These are phyloP conservation scores for Leersia perrieri DNA, from an alignment of 176 grass and related monocot species.

Conservation along the genomic window DNA sequence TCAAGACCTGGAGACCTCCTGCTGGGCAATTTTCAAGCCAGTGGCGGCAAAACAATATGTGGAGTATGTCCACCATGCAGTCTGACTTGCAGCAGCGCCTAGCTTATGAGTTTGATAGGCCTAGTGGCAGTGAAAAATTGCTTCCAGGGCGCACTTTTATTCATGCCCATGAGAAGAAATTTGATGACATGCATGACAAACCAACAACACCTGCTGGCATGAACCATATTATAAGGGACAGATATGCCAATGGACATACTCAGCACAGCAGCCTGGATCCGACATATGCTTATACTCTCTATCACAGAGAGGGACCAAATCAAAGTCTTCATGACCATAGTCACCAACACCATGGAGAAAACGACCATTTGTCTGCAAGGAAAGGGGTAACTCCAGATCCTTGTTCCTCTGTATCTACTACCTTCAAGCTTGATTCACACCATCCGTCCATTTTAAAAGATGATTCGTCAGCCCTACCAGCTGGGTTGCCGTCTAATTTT, in stretches of 20 bases:
- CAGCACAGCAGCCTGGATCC: constrained; percentile 61
- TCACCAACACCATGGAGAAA: constrained; percentile 62
- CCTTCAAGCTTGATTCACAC: constrained; percentile 55
- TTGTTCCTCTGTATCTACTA: constrained; percentile 40
- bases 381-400: constrained; percentile 57
- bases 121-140: constrained; percentile 73
- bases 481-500: constrained; percentile 44
- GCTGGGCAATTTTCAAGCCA: constrained; percentile 75
- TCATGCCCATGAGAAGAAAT: constrained; percentile 90
- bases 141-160: constrained; percentile 72
- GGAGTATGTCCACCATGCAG: constrained; percentile 66
- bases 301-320: constrained; percentile 75
- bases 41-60: constrained; percentile 82
- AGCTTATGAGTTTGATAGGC: constrained; percentile 95
- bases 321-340: constrained; percentile 51
- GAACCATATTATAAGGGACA: constrained; percentile 69
- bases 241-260: constrained; percentile 59
- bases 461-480: constrained; percentile 38
- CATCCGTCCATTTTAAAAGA: constrained; percentile 51
- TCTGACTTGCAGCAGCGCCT: constrained; percentile 90
- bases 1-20: constrained; percentile 71
- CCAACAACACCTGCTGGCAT: constrained; percentile 45
- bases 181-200: constrained; percentile 83
- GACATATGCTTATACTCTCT: constrained; percentile 54
- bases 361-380: constrained; percentile 54